These are phyloP conservation scores for Actinomortierella wolfii DNA, from an alignment of 371 early-diverging fungal species.

Conservation along the genomic window DNA sequence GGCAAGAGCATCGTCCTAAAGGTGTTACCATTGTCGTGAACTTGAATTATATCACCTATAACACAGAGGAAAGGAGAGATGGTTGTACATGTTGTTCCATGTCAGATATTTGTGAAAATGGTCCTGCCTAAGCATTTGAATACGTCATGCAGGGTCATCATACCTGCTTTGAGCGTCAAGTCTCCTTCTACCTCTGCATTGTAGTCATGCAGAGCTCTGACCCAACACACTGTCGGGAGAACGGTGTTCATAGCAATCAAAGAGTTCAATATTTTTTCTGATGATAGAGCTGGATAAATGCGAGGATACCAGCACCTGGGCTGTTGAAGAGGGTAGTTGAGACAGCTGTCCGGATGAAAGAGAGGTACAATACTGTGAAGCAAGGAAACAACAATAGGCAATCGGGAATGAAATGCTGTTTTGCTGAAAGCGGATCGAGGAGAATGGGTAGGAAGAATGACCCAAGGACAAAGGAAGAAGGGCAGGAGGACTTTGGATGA, in stretches of 20 bases:
- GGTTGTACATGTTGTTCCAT: background rate
- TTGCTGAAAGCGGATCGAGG: too few species aligned
- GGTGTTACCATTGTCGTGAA: constrained; percentile 43
- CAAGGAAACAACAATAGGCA: too few species aligned
- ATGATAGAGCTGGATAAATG: too few species aligned
- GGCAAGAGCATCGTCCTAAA: background rate
- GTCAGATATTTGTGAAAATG: background rate
- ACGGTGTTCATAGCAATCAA: constrained; percentile 1
- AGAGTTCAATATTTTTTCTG: too few species aligned
- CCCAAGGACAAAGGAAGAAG: too few species aligned
- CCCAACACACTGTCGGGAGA: constrained; percentile 32
- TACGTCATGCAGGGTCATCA: background rate
- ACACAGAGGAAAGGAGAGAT: background rate
- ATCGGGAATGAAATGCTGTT: too few species aligned
- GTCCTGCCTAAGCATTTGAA: background rate
- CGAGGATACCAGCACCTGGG: too few species aligned
- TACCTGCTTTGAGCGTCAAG: constrained; percentile 37
- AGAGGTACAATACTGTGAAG: too few species aligned
- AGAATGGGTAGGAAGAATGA: too few species aligned
- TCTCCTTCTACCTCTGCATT: constrained; percentile 35
- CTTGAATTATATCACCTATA: constrained; percentile 40
- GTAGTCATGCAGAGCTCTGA: constrained; percentile 31
- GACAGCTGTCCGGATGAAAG: too few species aligned
- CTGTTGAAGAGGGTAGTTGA: too few species aligned
- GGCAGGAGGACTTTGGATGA: too few species aligned